Base-by-base conservation (phyloP, 495 filamentous ascomycete genomes). In the Bryoglossum gracile region DNA sequence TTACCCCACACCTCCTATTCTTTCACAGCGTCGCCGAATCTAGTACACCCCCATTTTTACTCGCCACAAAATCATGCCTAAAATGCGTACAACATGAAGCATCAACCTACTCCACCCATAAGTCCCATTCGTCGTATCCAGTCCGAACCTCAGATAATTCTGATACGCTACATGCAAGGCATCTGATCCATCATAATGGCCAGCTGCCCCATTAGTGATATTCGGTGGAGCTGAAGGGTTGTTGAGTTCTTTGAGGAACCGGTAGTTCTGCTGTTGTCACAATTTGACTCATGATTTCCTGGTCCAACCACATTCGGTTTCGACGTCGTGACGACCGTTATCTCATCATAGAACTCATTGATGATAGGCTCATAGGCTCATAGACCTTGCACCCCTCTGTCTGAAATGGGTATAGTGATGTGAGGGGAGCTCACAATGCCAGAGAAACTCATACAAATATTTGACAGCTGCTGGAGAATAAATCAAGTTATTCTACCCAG, bases 281-380 rank as follows among this genome's bases (percentile, higher is more conserved):
- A 48, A 18, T 48, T 48, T 16, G 74, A 72, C 30, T 62, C 59
- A 46, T 63, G 59, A 33, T 63, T 63, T 11, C 61, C 61, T 14
- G 59, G 56, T 16, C 54, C 37, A n/a, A 60, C 54, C 61, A 61
- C 59, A 30, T 59, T 57, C 10, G 61, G 59, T 10, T 52, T 39
- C 9, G 48, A 26, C 8, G 33, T 46, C 18, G 56, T 59, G 21
- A 59, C 10, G 10, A 51, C 47, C 44, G 59, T 64, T 34, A 71
- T 47, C 66, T 48, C 32, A 30, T 48, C 45, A 59, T 76, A 77
- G 61, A 76, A 76, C 19, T 74, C 71, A 50, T 77, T 72, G 8
- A 76, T 57, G 41, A 77, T 75, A 4, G 65, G 58, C 50, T 76
- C 71, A 54, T 76, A 77, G 34, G 69, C 69, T 76, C 71, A 54